Percentiles rank a stretch among this genome's conserved stretches.
These are phyloP conservation scores for Abrus precatorius DNA, from an alignment of 306 rosid genomes.

Conservation along the genomic window DNA sequence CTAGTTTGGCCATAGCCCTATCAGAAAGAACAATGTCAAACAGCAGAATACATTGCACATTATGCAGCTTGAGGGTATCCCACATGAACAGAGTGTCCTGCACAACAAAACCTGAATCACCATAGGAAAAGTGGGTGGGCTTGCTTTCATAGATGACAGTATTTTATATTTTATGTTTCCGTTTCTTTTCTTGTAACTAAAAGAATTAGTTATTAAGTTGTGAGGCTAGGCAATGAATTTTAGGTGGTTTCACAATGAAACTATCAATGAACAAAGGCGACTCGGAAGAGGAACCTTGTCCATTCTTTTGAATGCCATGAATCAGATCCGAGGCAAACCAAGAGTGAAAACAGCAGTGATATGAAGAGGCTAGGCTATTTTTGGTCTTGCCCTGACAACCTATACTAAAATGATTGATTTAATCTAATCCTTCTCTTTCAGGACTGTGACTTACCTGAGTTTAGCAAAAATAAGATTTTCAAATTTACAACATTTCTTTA, in stretches of 20 bases:
- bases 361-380: neutral
- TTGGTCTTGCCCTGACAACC: slow-evolving; percentile 1
- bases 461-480: neutral
- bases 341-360: neutral
- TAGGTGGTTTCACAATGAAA: neutral
- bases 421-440: slow-evolving; percentile 12
- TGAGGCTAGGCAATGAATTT: neutral
- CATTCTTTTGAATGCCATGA: neutral
- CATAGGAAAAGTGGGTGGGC: neutral
- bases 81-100: neutral
- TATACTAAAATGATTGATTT: neutral
- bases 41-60: neutral
- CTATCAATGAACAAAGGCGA: neutral
- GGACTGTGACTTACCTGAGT: neutral
- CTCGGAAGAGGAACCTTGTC: neutral
- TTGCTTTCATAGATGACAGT: neutral
- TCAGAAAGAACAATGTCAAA: slow-evolving; percentile 3
- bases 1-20: slow-evolving; percentile 6
- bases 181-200: too few species aligned
- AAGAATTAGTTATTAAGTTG: too few species aligned
- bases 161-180: too few species aligned
- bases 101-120: neutral
- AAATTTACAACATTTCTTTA: neutral
- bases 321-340: neutral
- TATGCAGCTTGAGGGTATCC: neutral